Conservation (phyloP, 768 basidiomycete species). For the Collybiopsis confluens region DNA sequence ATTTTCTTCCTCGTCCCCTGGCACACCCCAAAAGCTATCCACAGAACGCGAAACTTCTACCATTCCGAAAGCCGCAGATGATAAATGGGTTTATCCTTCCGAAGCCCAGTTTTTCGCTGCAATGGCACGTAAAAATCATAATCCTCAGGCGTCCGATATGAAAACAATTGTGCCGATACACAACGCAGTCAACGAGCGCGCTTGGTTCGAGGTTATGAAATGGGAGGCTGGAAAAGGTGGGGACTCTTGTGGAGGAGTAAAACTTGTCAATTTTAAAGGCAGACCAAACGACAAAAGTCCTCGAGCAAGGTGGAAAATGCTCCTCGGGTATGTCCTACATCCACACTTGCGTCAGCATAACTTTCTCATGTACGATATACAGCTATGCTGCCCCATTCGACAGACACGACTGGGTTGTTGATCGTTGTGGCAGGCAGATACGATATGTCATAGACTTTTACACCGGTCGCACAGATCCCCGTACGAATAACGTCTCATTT, state of each 20-base stretch:
- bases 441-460: constrained; percentile 99
- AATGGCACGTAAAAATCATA: constrained; percentile 91
- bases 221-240: constrained; percentile 85
- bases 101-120: constrained; percentile 99
- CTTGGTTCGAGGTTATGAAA: constrained; percentile 76
- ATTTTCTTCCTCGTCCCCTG: constrained; percentile 24
- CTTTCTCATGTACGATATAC: not conserved
- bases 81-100: constrained; percentile 96
- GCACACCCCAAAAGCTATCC: constrained; percentile 42
- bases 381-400: constrained; percentile 96
- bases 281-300: constrained; percentile 75
- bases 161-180: constrained; percentile 95
- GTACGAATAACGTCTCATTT: constrained; percentile 67
- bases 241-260: constrained; percentile 75
- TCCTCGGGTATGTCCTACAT: constrained; percentile 89
- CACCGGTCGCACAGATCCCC: constrained; percentile 60
- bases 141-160: constrained; percentile 88
- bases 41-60: constrained; percentile 78
- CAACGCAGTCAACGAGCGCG: constrained; percentile 96
- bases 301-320: constrained; percentile 74
- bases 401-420: constrained; percentile 94
- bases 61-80: constrained; percentile 70
- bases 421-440: constrained; percentile 83
- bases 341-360: constrained; percentile 11
- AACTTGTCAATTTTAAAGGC: constrained; percentile 88